These are phyloP conservation scores for Dryadomyces sulphureus DNA, from an alignment of 2,329 filamentous ascomycete species.

Conservation along the genomic window DNA sequence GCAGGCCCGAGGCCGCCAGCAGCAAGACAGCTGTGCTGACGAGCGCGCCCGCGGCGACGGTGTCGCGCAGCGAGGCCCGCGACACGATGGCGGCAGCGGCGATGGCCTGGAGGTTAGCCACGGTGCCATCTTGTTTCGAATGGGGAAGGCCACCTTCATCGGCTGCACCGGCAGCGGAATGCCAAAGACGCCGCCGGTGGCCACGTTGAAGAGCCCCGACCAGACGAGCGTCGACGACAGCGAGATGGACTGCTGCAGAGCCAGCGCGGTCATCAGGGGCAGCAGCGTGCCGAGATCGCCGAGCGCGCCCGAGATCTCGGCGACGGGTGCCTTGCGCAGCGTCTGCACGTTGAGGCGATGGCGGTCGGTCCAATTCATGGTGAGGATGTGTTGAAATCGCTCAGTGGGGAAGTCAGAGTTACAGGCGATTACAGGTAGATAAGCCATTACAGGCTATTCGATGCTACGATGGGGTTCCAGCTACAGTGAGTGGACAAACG, in stretches of 20 bases:
- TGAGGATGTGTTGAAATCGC: no score
- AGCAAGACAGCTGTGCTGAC: constrained; percentile 60
- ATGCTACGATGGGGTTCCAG: no score
- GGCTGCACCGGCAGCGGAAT: constrained; percentile 86
- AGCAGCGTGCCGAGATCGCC: constrained; percentile 85
- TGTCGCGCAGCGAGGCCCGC: constrained; percentile 50
- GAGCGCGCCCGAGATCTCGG: constrained; percentile 75
- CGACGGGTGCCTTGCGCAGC: constrained; percentile 29
- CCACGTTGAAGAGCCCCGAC: constrained; percentile 72
- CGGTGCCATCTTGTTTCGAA: no score
- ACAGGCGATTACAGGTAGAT: no score
- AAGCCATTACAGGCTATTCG: no score
- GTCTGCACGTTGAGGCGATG: constrained; percentile 34
- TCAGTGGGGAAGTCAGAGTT: no score
- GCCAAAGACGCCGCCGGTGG: constrained; percentile 70
- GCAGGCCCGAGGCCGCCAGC: constrained; percentile 65
- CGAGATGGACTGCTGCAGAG: constrained; percentile 63
- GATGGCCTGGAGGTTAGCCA: constrained; percentile 50
- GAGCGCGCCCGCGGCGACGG: constrained; percentile 70
- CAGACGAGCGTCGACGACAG: constrained; percentile 77
- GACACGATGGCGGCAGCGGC: constrained; percentile 74
- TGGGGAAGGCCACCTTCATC: no score
- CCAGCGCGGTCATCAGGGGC: constrained; percentile 76
- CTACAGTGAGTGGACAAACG: no score
- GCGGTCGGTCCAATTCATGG: no score